phyloP scores from a whole-genome alignment of 2,329 filamentous ascomycete genomes.

The Rhytidhysteron rufulum region DNA sequence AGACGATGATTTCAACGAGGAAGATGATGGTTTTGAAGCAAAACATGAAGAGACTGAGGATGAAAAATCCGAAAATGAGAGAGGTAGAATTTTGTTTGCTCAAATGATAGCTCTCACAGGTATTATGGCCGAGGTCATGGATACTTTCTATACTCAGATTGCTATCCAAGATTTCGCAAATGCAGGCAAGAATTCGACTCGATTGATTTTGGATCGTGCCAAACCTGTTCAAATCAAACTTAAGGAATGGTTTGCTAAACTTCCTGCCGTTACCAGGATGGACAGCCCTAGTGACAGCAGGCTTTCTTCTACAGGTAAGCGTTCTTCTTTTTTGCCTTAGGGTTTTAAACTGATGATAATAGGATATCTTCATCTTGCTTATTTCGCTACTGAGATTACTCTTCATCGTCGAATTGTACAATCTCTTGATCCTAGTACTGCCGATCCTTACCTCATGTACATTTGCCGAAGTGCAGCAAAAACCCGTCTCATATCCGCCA shows the following conservation, averaged over 20 bases:
- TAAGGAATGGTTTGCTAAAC: constrained; percentile 73
- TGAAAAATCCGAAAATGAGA: constrained; percentile 58
- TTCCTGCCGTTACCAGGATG: constrained; percentile 64
- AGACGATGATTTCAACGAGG: constrained; percentile 68
- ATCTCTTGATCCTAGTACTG: constrained; percentile 57
- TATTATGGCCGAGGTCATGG: constrained; percentile 75
- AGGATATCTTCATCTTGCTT: constrained; percentile 78
- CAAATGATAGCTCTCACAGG: constrained; percentile 73
- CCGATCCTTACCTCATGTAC: constrained; percentile 78
- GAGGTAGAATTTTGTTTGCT: constrained; percentile 66
- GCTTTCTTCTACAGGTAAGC: constrained; percentile 41
- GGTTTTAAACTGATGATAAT: constrained; percentile 9
- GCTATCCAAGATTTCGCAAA: constrained; percentile 67
- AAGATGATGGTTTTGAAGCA: constrained; percentile 52
- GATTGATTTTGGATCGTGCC: constrained; percentile 68
- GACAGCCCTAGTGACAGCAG: constrained; percentile 47
- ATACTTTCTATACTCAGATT: constrained; percentile 76
- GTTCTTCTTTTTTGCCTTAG: constrained; percentile 1
- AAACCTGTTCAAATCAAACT: constrained; percentile 80
- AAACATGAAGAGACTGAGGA: constrained; percentile 48
- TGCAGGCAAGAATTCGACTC: constrained; percentile 66
- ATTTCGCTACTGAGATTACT: constrained; percentile 91
- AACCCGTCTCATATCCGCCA: constrained; percentile 87
- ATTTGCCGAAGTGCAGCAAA: constrained; percentile 94
- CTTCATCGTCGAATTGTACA: constrained; percentile 88